Percentiles rank a stretch among this genome's conserved stretches.
Conservation (phyloP, 179 eudicot genomes). For the Drosera spatulata region DNA sequence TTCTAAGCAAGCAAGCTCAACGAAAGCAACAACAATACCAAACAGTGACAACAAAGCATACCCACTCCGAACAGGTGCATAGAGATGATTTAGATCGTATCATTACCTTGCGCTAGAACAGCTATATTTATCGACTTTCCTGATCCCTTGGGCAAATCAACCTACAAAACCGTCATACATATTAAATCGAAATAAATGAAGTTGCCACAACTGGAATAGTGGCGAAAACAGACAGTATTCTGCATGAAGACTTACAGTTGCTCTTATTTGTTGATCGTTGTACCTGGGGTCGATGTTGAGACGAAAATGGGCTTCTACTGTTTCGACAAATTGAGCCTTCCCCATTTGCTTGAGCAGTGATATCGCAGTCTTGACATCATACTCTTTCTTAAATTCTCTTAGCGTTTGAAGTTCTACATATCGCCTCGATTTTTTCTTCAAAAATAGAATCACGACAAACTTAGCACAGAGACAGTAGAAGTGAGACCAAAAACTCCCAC, state of each 20-base stretch:
- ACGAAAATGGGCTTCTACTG: slow-evolving; percentile 93
- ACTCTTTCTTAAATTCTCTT: slow-evolving; percentile 81
- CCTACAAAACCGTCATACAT: slow-evolving; percentile 29
- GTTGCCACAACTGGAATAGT: neutral
- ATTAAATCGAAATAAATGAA: slow-evolving; percentile 2
- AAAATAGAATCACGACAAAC: too few relatives aligned
- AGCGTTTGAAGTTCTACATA: slow-evolving; percentile 79
- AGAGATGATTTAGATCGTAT: neutral
- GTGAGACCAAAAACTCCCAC: too few relatives aligned
- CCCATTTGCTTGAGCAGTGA: slow-evolving; percentile 74
- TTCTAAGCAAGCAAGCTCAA: too few relatives aligned
- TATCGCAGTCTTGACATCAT: slow-evolving; percentile 68
- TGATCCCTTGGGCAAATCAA: slow-evolving; percentile 94
- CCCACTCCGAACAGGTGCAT: neutral
- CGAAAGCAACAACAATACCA: neutral
- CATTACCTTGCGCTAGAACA: slow-evolving; percentile 90
- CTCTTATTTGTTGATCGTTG: slow-evolving; percentile 97
- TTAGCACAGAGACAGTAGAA: too few relatives aligned
- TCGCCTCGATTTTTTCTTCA: slow-evolving; percentile 77
- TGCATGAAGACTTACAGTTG: slow-evolving; percentile 55
- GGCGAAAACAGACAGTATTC: neutral
- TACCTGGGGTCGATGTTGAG: slow-evolving; percentile 95
- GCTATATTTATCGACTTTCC: slow-evolving; percentile 87
- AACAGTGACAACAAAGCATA: neutral
- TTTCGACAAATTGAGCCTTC: slow-evolving; percentile 69